A percentile compares a stretch with the other conserved stretches of the same genome.
These are phyloP conservation scores for Telopea speciosissima DNA, from an alignment of 177 flowering plant species.

Conservation along the genomic window DNA sequence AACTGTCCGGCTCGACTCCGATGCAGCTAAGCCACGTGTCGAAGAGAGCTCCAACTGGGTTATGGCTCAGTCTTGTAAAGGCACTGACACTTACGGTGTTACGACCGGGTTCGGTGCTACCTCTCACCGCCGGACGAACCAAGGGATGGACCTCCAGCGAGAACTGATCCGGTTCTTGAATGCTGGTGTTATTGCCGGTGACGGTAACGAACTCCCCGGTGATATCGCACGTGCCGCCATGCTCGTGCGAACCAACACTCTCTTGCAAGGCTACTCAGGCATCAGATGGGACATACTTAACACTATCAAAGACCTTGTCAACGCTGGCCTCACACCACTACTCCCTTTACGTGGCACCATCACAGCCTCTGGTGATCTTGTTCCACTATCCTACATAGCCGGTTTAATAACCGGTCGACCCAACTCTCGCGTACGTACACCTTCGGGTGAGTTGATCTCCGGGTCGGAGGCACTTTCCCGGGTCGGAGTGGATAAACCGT, in stretches of 20 bases:
- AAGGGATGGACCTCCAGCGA: slow-evolving; percentile 16
- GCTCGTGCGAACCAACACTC: slow-evolving; percentile 23
- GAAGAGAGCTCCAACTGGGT: slow-evolving; percentile 22
- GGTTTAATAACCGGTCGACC: slow-evolving; percentile 19
- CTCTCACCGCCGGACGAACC: slow-evolving; percentile 22
- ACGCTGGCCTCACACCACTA: slow-evolving; percentile 8
- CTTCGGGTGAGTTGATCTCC: slow-evolving; percentile 11
- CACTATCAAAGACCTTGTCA: slow-evolving; percentile 8
- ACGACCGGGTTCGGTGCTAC: slow-evolving; percentile 27
- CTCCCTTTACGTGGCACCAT: slow-evolving; percentile 23
- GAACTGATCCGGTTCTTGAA: slow-evolving; percentile 25
- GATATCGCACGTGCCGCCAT: slow-evolving; percentile 14
- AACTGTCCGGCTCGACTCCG: slow-evolving; percentile 13
- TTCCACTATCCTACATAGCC: slow-evolving; percentile 22
- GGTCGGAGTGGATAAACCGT: slow-evolving; percentile 16
- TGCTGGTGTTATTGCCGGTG: slow-evolving; percentile 18
- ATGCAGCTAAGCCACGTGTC: slow-evolving; percentile 11
- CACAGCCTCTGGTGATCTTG: slow-evolving; percentile 27
- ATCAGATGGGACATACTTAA: slow-evolving; percentile 23
- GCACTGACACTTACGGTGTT: slow-evolving; percentile 23
- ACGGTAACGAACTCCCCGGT: slow-evolving; percentile 14
- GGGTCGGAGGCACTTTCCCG: slow-evolving; percentile 13
- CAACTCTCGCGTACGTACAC: slow-evolving; percentile 15
- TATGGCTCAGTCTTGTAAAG: slow-evolving; percentile 12
- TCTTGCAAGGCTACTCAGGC: slow-evolving; percentile 23